Conservation (phyloP, 192 early-diverging fungal species). For the Borealophlyctis nickersoniae region DNA sequence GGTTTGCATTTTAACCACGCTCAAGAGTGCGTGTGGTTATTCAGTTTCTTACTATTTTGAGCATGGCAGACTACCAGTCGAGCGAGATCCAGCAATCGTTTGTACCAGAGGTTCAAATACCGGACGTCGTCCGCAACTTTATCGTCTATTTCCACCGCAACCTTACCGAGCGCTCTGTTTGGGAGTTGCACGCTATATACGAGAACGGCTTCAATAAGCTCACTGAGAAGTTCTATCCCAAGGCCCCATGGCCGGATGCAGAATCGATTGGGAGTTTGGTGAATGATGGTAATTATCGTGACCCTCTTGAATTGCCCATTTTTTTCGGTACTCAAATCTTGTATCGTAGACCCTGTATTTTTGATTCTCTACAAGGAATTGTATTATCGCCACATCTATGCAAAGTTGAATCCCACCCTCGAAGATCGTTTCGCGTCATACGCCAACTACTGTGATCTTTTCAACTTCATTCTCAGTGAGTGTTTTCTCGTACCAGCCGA, state of each 20-base stretch:
- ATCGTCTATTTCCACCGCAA: slow-evolving; percentile 77
- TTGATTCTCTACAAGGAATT: slow-evolving; percentile 93
- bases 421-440: slow-evolving; percentile 91
- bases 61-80: slow-evolving; percentile 3
- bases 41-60: slow-evolving; percentile 3
- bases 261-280: slow-evolving; percentile 77
- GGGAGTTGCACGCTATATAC: slow-evolving; percentile 84
- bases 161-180: slow-evolving; percentile 74
- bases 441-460: slow-evolving; percentile 95
- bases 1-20: slow-evolving; percentile 27
- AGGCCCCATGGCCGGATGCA: slow-evolving; percentile 86
- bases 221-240: slow-evolving; percentile 88
- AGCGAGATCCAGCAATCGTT: background rate
- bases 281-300: slow-evolving; percentile 58
- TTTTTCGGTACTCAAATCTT: background rate
- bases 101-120: slow-evolving; percentile 58
- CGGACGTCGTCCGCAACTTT: slow-evolving; percentile 82
- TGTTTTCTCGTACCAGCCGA: background rate
- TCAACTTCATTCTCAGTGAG: slow-evolving; percentile 92
- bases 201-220: slow-evolving; percentile 87
- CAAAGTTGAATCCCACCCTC: slow-evolving; percentile 82
- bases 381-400: slow-evolving; percentile 96
- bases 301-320: background rate
- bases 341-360: slow-evolving; percentile 71
- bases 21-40: background rate